These are phyloP conservation scores for Staphylotrichum tortipilum DNA, from an alignment of 495 filamentous ascomycete genomes.

Conservation along the genomic window DNA sequence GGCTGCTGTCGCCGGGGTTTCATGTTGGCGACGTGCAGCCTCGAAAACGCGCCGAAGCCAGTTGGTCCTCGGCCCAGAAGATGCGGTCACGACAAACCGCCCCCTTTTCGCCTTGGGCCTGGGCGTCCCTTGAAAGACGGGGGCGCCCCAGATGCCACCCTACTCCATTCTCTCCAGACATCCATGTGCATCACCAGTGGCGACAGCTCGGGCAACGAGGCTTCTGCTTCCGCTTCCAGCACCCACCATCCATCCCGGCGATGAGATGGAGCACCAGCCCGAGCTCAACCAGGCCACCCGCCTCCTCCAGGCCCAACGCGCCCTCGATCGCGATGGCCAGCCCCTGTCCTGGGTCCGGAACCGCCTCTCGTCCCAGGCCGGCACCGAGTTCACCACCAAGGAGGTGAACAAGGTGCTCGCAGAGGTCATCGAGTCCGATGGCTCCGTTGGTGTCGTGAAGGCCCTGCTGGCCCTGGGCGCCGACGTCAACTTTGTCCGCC, in stretches of 20 bases:
- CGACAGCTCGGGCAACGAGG: no score
- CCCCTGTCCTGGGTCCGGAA: constrained; percentile 13
- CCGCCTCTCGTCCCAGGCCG: constrained; percentile 12
- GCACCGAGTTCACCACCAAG: constrained; percentile 14
- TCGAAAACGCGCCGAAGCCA: background rate
- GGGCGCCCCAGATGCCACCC: no score
- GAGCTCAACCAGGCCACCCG: constrained; percentile 20
- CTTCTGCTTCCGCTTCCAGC: no score
- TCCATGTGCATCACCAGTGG: no score
- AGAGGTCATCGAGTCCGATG: constrained; percentile 21
- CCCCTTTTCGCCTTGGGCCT: no score
- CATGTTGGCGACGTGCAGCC: background rate
- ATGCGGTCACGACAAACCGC: background rate
- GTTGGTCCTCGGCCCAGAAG: background rate
- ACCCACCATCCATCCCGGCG: constrained; percentile 4
- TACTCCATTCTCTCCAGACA: no score
- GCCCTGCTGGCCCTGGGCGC: constrained; percentile 22
- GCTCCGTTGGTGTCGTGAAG: constrained; percentile 19
- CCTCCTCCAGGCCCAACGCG: constrained; percentile 21
- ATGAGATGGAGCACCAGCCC: constrained; percentile 16
- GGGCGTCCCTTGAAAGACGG: no score
- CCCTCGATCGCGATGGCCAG: constrained; percentile 9
- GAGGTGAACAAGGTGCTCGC: constrained; percentile 25
- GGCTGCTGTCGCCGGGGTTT: background rate
- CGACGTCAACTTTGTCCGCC: constrained; percentile 25